Percentiles rank a stretch among this genome's conserved stretches.
Evolutionary conservation across 352 stramenopile species (phyloP).

Genomic region (Pythium diclinum): DNA sequence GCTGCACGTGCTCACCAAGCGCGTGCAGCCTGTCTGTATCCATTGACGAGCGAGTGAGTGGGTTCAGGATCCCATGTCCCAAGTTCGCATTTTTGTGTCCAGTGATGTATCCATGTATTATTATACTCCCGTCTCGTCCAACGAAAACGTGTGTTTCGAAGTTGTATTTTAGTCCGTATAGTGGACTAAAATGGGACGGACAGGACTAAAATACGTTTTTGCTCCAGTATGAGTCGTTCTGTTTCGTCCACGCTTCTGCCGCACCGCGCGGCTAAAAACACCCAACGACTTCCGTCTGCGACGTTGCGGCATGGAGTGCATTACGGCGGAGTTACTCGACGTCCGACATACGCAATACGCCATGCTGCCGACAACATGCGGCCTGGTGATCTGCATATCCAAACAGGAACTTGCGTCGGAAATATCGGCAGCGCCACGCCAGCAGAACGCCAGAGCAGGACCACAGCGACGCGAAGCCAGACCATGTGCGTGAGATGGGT

Average conservation of each 20-base stretch:
- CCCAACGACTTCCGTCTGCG: not conserved
- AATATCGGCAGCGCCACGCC: not conserved
- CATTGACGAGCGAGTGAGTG: constrained; percentile 14
- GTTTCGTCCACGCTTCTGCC: not conserved
- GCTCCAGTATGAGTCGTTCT: not conserved
- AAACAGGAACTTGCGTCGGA: not conserved
- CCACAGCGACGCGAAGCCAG: not conserved
- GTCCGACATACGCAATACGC: not conserved
- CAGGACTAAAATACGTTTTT: not conserved
- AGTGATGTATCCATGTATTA: constrained; percentile 4
- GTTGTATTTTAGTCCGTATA: not conserved
- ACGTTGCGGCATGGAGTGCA: not conserved
- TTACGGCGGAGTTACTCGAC: not conserved
- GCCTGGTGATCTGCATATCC: not conserved
- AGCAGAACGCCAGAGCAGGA: constrained; percentile 5
- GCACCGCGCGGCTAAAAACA: not conserved
- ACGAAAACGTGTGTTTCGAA: not conserved
- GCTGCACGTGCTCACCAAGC: constrained; percentile 41
- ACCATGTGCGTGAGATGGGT: not conserved
- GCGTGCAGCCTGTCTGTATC: constrained; percentile 29
- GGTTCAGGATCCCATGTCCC: not conserved
- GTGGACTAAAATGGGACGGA: not conserved
- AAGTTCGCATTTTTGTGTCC: constrained; percentile 4
- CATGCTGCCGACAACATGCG: not conserved
- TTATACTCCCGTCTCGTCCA: not conserved